Conservation (phyloP, 805 yeast species). For the Teunomyces lycoperdinae region DNA sequence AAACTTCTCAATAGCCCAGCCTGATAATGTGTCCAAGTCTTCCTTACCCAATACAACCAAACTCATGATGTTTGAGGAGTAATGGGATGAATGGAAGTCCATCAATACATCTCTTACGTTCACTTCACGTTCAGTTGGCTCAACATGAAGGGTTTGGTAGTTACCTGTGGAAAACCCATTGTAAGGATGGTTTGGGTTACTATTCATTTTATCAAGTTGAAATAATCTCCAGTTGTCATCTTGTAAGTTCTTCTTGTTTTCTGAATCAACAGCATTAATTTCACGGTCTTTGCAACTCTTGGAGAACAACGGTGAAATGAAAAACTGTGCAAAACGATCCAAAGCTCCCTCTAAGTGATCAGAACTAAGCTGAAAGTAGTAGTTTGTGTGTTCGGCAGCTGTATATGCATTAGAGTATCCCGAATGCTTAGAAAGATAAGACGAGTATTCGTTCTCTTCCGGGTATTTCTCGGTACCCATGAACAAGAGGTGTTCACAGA, state of each 20-base stretch:
- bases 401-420: conserved; percentile 94
- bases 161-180: conserved; percentile 92
- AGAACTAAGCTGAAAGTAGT: conserved; percentile 79
- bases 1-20: conserved; percentile 69
- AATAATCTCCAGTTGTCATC: conserved; percentile 85
- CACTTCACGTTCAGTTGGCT: conserved; percentile 56
- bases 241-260: conserved; percentile 90
- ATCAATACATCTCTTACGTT: conserved; percentile 81
- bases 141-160: conserved; percentile 63
- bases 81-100: conserved; percentile 66
- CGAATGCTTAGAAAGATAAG: conserved; percentile 76
- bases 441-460: conserved; percentile 67
- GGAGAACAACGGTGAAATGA: conserved; percentile 77
- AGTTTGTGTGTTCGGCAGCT: conserved; percentile 83
- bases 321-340: conserved; percentile 91
- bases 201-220: conserved; percentile 74
- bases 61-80: conserved; percentile 87
- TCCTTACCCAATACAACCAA: conserved; percentile 83
- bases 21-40: conserved; percentile 63
- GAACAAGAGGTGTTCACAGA: conserved; percentile 61
- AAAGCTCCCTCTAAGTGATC: conserved; percentile 80
- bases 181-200: conserved; percentile 78
- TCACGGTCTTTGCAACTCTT: conserved; percentile 82
- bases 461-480: conserved; percentile 82
- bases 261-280: conserved; percentile 92